Conservation (phyloP, 352 stramenopile species). For the Pythium diclinum region DNA sequence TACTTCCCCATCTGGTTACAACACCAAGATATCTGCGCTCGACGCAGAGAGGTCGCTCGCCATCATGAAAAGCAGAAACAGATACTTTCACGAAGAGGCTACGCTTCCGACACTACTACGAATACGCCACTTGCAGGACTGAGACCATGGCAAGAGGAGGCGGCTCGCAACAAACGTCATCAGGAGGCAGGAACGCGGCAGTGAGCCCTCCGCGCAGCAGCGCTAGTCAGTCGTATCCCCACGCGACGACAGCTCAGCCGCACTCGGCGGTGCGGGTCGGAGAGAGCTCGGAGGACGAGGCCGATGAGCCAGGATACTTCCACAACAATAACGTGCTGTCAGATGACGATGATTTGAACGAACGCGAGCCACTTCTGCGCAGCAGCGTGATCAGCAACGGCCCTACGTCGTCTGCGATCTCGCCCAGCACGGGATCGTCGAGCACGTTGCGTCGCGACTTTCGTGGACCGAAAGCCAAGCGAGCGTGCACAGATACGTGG, state of each 20-base stretch:
- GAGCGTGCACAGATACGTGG: slow-evolving; percentile 56
- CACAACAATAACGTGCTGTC: slow-evolving; percentile 1
- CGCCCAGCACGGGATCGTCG: slow-evolving; percentile 42
- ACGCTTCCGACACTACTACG: background rate
- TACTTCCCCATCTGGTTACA: slow-evolving; percentile 8
- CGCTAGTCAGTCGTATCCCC: slow-evolving; percentile 14
- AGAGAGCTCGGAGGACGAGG: slow-evolving; percentile 21
- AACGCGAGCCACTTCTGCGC: slow-evolving; percentile 45
- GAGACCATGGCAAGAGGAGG: background rate
- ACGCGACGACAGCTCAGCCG: background rate
- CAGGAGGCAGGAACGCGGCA: background rate
- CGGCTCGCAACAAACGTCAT: background rate
- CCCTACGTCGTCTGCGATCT: slow-evolving; percentile 40
- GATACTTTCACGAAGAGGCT: background rate
- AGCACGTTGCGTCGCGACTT: slow-evolving; percentile 44
- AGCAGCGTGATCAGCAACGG: slow-evolving; percentile 18
- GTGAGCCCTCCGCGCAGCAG: slow-evolving; percentile 12
- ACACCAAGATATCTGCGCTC: background rate
- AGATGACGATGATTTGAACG: slow-evolving; percentile 24
- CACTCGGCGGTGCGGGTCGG: slow-evolving; percentile 15
- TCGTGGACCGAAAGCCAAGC: slow-evolving; percentile 39
- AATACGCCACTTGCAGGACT: background rate
- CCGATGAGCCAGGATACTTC: slow-evolving; percentile 24
- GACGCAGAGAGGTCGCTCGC: slow-evolving; percentile 1
- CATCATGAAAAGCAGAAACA: slow-evolving; percentile 10